phyloP scores from a whole-genome alignment of 352 stramenopile genomes.

The Pythium phragmiticola region DNA sequence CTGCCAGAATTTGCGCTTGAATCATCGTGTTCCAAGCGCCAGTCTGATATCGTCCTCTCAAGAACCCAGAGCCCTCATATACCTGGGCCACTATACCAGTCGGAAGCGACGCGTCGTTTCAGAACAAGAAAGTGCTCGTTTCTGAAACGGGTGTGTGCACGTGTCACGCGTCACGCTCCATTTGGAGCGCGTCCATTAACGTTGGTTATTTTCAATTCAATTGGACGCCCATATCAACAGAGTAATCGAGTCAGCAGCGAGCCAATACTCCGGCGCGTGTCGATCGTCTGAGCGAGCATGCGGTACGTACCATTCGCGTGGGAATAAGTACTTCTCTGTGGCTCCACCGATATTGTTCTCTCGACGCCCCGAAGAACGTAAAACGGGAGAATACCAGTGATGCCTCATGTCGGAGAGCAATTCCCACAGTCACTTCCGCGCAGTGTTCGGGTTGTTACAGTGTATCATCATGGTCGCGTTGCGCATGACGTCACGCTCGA shows the following conservation, averaged over 20 bases:
- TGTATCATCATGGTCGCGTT: conserved; percentile 5
- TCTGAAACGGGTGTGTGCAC: background rate
- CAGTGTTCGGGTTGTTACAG: background rate
- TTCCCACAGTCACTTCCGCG: background rate
- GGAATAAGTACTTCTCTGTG: too few species aligned
- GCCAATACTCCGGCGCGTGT: background rate
- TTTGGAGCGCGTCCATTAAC: background rate
- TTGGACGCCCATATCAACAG: background rate
- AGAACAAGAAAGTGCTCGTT: background rate
- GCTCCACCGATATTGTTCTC: background rate
- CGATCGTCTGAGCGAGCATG: background rate
- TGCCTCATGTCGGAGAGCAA: background rate
- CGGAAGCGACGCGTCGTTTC: background rate
- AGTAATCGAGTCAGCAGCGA: background rate
- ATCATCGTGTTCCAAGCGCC: too few species aligned
- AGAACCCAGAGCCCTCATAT: too few species aligned
- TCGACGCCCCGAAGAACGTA: background rate
- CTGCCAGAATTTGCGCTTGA: too few species aligned
- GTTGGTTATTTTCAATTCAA: conserved; percentile 2
- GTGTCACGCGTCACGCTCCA: background rate
- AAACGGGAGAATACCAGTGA: too few species aligned
- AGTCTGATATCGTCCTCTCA: too few species aligned
- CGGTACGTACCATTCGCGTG: too few species aligned
- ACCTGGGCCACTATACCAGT: background rate
- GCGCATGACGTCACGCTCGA: conserved; percentile 12